Percentiles rank a stretch among this genome's conserved stretches.
These are phyloP conservation scores for Russula vinacea DNA, from an alignment of 768 basidiomycete genomes.

Conservation along the genomic window DNA sequence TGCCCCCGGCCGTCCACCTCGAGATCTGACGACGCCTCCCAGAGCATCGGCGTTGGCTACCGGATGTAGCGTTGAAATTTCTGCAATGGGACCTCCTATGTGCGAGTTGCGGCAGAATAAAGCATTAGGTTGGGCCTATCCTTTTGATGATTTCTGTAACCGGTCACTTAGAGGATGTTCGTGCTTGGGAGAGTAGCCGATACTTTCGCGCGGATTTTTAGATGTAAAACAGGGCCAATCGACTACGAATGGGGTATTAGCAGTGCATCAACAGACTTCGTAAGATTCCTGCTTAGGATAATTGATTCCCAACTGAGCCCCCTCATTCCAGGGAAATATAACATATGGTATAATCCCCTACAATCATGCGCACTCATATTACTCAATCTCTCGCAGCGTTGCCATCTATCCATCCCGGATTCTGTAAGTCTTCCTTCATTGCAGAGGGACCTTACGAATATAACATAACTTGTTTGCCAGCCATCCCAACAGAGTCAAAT, in stretches of 20 bases:
- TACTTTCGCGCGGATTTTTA: constrained; percentile 60
- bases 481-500: constrained; percentile 66
- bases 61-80: constrained; percentile 52
- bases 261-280: constrained; percentile 80
- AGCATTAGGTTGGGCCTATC: constrained; percentile 46
- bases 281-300: constrained; percentile 39
- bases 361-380: background rate
- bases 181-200: constrained; percentile 42
- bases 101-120: constrained; percentile 68
- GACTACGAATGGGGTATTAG: constrained; percentile 66
- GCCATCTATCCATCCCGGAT: constrained; percentile 72
- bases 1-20: background rate
- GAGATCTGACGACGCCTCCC: constrained; percentile 10
- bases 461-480: constrained; percentile 38
- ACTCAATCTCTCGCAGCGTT: constrained; percentile 39
- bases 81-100: constrained; percentile 35
- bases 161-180: background rate
- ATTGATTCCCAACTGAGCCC: constrained; percentile 2
- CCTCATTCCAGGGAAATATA: constrained; percentile 57
- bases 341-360: constrained; percentile 54
- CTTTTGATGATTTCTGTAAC: background rate
- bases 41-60: constrained; percentile 71
- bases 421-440: constrained; percentile 41
- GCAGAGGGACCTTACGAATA: background rate
- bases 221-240: constrained; percentile 58